Percentiles rank a stretch among this genome's conserved stretches.
Evolutionary conservation across 2,329 filamentous ascomycete genomes (phyloP).

Genomic region (Nothopassalora personata): DNA sequence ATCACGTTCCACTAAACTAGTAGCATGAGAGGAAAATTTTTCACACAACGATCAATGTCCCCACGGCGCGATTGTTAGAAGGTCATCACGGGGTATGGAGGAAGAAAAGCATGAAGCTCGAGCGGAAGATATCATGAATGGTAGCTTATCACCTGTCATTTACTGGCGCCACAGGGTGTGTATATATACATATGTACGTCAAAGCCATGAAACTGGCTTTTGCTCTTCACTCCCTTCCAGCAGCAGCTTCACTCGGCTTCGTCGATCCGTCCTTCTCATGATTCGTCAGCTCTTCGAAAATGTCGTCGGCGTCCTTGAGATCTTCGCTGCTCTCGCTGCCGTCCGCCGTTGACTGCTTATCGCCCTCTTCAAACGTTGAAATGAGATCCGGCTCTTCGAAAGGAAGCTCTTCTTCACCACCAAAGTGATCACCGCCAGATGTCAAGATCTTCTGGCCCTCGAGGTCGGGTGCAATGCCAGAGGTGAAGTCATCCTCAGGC

Average conservation of each 20-base stretch:
- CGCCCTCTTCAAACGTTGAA: neutral
- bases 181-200: neutral
- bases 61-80: too few species aligned
- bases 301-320: neutral
- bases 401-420: conserved; percentile 27
- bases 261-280: neutral
- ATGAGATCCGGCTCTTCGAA: conserved; percentile 19
- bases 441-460: conserved; percentile 21
- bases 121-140: too few species aligned
- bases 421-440: conserved; percentile 26
- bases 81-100: too few species aligned
- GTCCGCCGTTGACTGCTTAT: neutral
- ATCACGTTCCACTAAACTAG: too few species aligned
- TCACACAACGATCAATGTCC: too few species aligned
- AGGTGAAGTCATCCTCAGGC: conserved; percentile 8
- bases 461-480: neutral
- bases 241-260: neutral
- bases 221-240: neutral
- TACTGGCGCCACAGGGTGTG: neutral
- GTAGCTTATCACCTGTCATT: neutral
- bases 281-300: neutral
- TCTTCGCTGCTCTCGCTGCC: neutral
- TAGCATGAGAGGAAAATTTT: too few species aligned
- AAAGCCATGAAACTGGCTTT: neutral
- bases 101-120: too few species aligned